phyloP scores from a whole-genome alignment of 2,329 filamentous ascomycete species.

The Venturia pyrina region DNA sequence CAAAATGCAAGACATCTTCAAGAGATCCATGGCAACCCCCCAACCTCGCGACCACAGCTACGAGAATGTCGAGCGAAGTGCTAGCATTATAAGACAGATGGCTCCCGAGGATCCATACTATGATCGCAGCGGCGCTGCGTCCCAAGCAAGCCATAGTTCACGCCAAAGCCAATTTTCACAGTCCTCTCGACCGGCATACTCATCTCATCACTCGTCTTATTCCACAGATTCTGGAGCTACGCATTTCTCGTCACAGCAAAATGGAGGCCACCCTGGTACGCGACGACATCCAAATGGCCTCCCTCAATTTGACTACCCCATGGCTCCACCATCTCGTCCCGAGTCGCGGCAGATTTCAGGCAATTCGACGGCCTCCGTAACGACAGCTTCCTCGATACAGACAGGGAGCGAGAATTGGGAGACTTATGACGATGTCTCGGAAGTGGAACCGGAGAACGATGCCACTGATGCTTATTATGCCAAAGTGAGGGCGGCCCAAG shows the following conservation, averaged over 20 bases:
- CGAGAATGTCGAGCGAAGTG: constrained; percentile 37
- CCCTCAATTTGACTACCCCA: constrained; percentile 4
- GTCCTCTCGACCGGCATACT: constrained; percentile 13
- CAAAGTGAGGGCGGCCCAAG: constrained; percentile 57
- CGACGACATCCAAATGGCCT: background rate
- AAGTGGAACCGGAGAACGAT: constrained; percentile 54
- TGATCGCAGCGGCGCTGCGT: constrained; percentile 36
- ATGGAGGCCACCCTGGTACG: background rate
- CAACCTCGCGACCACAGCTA: constrained; percentile 18
- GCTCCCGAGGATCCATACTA: constrained; percentile 80
- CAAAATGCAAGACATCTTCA: constrained; percentile 78
- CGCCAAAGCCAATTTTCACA: constrained; percentile 8
- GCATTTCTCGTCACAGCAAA: background rate
- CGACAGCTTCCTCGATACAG: background rate
- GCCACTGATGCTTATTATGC: constrained; percentile 65
- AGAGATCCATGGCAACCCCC: constrained; percentile 34
- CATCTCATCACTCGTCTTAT: constrained; percentile 24
- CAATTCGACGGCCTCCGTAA: constrained; percentile 39
- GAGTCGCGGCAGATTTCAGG: constrained; percentile 58
- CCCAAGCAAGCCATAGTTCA: constrained; percentile 16
- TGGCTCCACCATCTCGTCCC: constrained; percentile 11
- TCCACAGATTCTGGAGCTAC: constrained; percentile 7
- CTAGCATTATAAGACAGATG: constrained; percentile 49
- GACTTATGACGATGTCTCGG: constrained; percentile 79
- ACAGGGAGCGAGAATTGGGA: constrained; percentile 87